These are phyloP conservation scores for Wickerhamiella australiensis DNA, from an alignment of 805 yeast species.

Conservation along the genomic window DNA sequence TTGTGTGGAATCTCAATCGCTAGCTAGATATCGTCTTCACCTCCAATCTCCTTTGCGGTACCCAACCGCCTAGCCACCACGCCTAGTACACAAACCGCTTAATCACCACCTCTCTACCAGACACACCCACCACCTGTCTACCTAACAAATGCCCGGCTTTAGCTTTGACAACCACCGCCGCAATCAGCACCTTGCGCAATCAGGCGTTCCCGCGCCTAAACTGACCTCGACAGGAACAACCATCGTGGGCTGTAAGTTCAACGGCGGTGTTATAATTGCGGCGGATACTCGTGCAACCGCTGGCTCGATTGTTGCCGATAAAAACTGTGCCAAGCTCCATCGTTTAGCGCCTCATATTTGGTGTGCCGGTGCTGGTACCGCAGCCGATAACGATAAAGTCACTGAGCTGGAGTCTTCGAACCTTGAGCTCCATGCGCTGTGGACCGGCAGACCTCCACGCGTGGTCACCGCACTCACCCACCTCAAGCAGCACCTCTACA, in stretches of 20 bases:
- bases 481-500: conserved; percentile 89
- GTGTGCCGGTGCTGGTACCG: conserved; percentile 99
- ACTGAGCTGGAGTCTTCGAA: conserved; percentile 87
- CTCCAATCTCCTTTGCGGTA: neutral
- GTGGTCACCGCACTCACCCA: conserved; percentile 87
- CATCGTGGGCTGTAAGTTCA: conserved; percentile 87
- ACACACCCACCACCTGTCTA: neutral
- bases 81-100: too few relatives aligned
- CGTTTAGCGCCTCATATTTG: conserved; percentile 81
- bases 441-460: conserved; percentile 76
- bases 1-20: too few relatives aligned
- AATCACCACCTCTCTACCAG: too few relatives aligned
- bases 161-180: conserved; percentile 90
- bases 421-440: conserved; percentile 77
- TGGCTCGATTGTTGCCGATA: conserved; percentile 94
- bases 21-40: too few relatives aligned
- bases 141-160: conserved; percentile 63
- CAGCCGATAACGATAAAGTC: conserved; percentile 97
- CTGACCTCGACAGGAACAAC: conserved; percentile 99
- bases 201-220: conserved; percentile 66
- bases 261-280: conserved; percentile 93
- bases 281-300: conserved; percentile 98
- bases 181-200: conserved; percentile 57
- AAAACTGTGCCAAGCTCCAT: conserved; percentile 92
- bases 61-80: neutral